A percentile compares a stretch with the other conserved stretches of the same genome.
Evolutionary conservation across 768 basidiomycete genomes (phyloP).

Genomic region (Strobilomyces dryophilus): DNA sequence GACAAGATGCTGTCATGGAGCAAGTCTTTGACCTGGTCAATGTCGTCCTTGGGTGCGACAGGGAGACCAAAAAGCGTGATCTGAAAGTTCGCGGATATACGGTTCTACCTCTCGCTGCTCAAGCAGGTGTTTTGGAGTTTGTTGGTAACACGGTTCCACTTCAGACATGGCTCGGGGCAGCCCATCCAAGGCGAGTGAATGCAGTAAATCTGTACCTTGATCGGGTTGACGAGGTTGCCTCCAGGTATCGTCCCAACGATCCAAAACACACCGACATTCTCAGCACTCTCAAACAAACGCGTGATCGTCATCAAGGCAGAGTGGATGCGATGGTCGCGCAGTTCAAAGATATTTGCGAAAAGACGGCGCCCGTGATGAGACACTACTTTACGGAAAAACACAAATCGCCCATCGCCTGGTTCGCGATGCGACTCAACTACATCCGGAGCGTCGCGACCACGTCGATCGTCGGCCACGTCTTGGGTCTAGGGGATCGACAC

Average conservation of each 20-base stretch:
- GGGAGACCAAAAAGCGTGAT: conserved; percentile 68
- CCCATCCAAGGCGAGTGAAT: conserved; percentile 55
- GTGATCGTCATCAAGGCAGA: conserved; percentile 28
- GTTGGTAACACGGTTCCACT: conserved; percentile 75
- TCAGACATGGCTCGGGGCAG: conserved; percentile 52
- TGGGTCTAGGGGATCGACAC: conserved; percentile 93
- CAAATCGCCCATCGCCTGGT: conserved; percentile 89
- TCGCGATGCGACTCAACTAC: conserved; percentile 84
- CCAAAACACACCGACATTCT: conserved; percentile 32
- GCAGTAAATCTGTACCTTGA: not conserved
- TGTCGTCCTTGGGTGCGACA: conserved; percentile 64
- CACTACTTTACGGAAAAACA: conserved; percentile 92
- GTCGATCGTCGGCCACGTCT: conserved; percentile 88
- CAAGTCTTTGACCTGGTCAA: conserved; percentile 95
- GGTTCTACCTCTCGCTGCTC: conserved; percentile 76
- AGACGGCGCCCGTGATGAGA: conserved; percentile 83
- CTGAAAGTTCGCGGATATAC: conserved; percentile 81
- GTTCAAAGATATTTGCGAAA: conserved; percentile 38
- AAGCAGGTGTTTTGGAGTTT: conserved; percentile 88
- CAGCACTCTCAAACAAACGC: conserved; percentile 28
- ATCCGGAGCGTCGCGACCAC: conserved; percentile 90
- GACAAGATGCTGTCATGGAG: conserved; percentile 99
- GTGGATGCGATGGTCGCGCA: conserved; percentile 28
- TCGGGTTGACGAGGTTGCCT: not conserved
- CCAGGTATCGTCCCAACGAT: conserved; percentile 68